Evolutionary conservation across 1,284 basidiomycete genomes (phyloP).

Genomic region (Kwoniella shivajii): DNA sequence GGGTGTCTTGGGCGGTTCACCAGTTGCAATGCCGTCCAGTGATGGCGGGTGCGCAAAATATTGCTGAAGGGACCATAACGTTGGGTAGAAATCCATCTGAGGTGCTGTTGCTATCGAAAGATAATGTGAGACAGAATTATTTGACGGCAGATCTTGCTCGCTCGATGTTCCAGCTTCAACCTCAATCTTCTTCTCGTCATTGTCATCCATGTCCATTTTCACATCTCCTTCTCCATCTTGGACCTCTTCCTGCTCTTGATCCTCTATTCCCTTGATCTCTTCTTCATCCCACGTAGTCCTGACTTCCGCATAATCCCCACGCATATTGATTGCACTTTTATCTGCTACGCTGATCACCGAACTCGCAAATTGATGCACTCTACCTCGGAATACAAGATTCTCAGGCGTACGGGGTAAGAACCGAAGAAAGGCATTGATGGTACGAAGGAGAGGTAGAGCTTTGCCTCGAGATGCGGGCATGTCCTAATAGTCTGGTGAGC

Average conservation of each 20-base stretch:
- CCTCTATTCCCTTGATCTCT: constrained; percentile 10
- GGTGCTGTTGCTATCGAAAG: not conserved
- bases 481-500: constrained; percentile 19
- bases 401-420: constrained; percentile 43
- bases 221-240: constrained; percentile 24
- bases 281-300: constrained; percentile 46
- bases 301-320: constrained; percentile 46
- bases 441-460: constrained; percentile 45
- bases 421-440: constrained; percentile 48
- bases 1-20: constrained; percentile 27
- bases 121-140: too few relatives aligned
- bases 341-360: constrained; percentile 47
- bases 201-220: constrained; percentile 27
- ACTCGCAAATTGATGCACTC: constrained; percentile 48
- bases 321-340: constrained; percentile 50
- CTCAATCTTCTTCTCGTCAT: constrained; percentile 6
- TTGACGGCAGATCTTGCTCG: too few relatives aligned
- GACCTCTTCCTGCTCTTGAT: constrained; percentile 4
- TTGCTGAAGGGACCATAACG: constrained; percentile 52
- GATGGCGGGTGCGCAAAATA: constrained; percentile 50
- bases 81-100: constrained; percentile 46
- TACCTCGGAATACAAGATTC: constrained; percentile 45
- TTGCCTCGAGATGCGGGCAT: constrained; percentile 51
- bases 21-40: constrained; percentile 38
- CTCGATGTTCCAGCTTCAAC: constrained; percentile 14